Evolutionary conservation across 2,329 filamentous ascomycete species (phyloP).

Genomic region (Beauveria australis): DNA sequence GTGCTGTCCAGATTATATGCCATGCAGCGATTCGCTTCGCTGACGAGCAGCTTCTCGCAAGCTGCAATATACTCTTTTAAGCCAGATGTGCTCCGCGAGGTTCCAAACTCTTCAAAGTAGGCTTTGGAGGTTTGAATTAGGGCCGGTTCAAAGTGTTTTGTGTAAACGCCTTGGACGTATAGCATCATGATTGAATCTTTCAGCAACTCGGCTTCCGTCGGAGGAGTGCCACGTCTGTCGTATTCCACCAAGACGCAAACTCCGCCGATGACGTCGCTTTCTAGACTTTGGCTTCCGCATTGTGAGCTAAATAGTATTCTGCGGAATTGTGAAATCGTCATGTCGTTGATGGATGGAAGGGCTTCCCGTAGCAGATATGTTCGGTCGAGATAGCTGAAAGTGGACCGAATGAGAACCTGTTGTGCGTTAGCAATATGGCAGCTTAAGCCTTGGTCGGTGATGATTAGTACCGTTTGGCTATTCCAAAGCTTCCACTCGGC

Average conservation of each 20-base stretch:
- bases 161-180: conserved; percentile 76
- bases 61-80: conserved; percentile 69
- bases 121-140: conserved; percentile 60
- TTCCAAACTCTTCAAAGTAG: conserved; percentile 64
- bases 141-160: conserved; percentile 66
- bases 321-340: conserved; percentile 70
- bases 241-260: conserved; percentile 68
- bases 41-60: conserved; percentile 59
- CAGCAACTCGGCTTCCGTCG: conserved; percentile 59
- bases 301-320: conserved; percentile 40
- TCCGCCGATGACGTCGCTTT: conserved; percentile 32
- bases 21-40: conserved; percentile 70
- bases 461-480: conserved; percentile 55
- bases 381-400: conserved; percentile 91
- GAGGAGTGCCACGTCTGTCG: conserved; percentile 52
- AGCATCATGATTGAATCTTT: conserved; percentile 73
- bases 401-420: conserved; percentile 69
- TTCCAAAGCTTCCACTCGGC: conserved; percentile 71
- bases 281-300: conserved; percentile 20
- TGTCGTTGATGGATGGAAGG: conserved; percentile 66
- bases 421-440: conserved; percentile 4
- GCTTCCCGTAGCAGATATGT: conserved; percentile 74
- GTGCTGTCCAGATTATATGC: conserved; percentile 73
- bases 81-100: conserved; percentile 51
- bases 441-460: too few relatives aligned